These are phyloP conservation scores for Leccinum subtestaceum DNA, from an alignment of 768 basidiomycete species.

Conservation along the genomic window DNA sequence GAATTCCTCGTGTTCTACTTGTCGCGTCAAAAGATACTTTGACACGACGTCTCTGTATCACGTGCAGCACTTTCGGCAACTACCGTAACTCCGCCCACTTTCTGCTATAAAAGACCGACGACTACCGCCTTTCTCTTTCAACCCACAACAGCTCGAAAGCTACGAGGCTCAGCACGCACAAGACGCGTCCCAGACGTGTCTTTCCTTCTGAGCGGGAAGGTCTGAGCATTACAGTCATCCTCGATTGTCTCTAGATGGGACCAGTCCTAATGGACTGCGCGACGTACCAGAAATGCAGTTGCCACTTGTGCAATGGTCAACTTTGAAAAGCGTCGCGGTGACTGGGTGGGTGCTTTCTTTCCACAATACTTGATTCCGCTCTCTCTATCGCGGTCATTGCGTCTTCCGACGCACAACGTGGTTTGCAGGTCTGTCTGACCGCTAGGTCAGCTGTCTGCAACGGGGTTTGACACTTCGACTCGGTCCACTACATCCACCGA, in stretches of 20 bases:
- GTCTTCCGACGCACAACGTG: slow-evolving; percentile 13
- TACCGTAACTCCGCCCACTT: slow-evolving; percentile 20
- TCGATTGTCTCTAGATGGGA: slow-evolving; percentile 30
- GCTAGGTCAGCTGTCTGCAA: background rate
- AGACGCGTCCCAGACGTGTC: slow-evolving; percentile 15
- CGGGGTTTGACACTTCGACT: background rate
- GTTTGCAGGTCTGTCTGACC: background rate
- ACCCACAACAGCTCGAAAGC: slow-evolving; percentile 29
- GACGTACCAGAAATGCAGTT: slow-evolving; percentile 32
- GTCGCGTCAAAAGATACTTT: slow-evolving; percentile 1
- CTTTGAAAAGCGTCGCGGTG: slow-evolving; percentile 31
- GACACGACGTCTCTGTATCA: slow-evolving; percentile 22
- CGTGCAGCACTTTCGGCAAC: slow-evolving; percentile 17
- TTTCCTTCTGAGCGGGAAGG: slow-evolving; percentile 34
- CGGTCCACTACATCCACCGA: background rate
- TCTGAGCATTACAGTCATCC: slow-evolving; percentile 31
- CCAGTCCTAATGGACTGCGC: slow-evolving; percentile 26
- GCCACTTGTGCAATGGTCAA: slow-evolving; percentile 9
- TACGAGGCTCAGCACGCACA: slow-evolving; percentile 30
- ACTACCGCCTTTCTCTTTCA: background rate
- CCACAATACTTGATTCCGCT: background rate
- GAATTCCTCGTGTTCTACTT: background rate
- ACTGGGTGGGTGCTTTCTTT: slow-evolving; percentile 20
- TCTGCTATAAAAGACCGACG: slow-evolving; percentile 6
- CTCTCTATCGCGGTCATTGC: slow-evolving; percentile 24